phyloP scores from a whole-genome alignment of 805 yeast species.

The Yamadazyma akitaensis region DNA sequence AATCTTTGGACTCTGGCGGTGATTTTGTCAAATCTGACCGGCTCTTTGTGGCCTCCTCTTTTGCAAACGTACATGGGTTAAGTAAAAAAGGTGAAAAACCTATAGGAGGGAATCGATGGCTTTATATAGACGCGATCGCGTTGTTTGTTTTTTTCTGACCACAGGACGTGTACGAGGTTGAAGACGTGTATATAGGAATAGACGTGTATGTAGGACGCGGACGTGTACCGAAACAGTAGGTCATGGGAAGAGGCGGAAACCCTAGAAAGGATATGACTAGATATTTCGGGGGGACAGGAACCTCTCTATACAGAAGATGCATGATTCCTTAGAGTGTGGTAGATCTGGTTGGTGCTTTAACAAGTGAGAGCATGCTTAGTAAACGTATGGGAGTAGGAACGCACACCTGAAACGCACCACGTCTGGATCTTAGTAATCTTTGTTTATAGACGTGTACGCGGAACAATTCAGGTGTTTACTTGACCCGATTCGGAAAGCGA shows the following conservation, averaged over 20 bases:
- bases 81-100: background rate
- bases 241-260: background rate
- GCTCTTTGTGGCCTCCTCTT: slow-evolving; percentile 93
- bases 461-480: background rate
- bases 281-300: too few relatives aligned
- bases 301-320: too few relatives aligned
- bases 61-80: slow-evolving; percentile 72
- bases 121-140: slow-evolving; percentile 7
- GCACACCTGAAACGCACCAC: background rate
- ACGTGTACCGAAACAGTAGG: background rate
- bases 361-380: background rate
- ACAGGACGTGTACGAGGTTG: background rate
- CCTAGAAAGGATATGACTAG: too few relatives aligned
- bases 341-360: background rate
- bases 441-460: slow-evolving; percentile 4
- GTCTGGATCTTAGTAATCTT: background rate
- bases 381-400: background rate
- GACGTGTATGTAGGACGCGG: background rate
- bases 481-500: background rate
- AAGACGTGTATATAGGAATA: background rate
- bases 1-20: slow-evolving; percentile 88
- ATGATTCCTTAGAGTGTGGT: too few relatives aligned
- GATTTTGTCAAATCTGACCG: slow-evolving; percentile 93
- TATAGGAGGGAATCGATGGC: background rate
- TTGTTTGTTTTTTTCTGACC: background rate